Conservation (phyloP, 169 alveolate genomes). For the Plasmodium knowlesi region DNA sequence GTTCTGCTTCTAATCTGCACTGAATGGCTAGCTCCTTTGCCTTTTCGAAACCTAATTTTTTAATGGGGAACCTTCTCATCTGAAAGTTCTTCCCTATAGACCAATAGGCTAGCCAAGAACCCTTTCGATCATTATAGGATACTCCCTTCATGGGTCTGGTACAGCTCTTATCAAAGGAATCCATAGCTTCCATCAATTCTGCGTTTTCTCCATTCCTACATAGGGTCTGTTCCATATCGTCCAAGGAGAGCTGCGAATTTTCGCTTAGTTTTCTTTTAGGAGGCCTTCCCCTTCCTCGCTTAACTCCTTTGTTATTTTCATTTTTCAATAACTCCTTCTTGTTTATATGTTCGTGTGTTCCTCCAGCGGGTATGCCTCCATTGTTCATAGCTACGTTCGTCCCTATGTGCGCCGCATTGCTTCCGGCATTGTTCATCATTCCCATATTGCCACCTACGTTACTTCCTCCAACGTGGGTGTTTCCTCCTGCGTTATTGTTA, state of each 20-base stretch:
- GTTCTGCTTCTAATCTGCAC: conserved; percentile 75
- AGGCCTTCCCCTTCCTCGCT: conserved; percentile 71
- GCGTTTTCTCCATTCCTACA: conserved; percentile 38
- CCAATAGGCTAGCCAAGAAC: conserved; percentile 76
- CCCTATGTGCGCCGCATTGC: neutral
- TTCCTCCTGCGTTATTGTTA: neutral
- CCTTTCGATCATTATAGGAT: conserved; percentile 63
- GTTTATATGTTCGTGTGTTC: neutral
- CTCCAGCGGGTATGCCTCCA: neutral
- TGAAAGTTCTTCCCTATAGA: conserved; percentile 70
- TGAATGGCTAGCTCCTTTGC: conserved; percentile 75
- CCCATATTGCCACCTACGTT: neutral
- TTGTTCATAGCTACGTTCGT: neutral
- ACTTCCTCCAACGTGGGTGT: neutral
- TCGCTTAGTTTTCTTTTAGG: conserved; percentile 67
- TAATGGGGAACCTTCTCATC: conserved; percentile 70
- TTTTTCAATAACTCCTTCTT: conserved; percentile 1
- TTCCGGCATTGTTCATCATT: neutral
- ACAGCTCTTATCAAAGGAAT: conserved; percentile 51
- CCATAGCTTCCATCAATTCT: conserved; percentile 58
- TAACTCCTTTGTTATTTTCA: conserved; percentile 30
- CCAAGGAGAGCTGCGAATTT: conserved; percentile 52
- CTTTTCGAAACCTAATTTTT: conserved; percentile 61
- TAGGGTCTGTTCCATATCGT: conserved; percentile 52
- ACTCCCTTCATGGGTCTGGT: conserved; percentile 77